A percentile compares a stretch with the other conserved stretches of the same genome.
Evolutionary conservation across 768 basidiomycete species (phyloP).

Genomic region (Lactarius pseudohatsudake): DNA sequence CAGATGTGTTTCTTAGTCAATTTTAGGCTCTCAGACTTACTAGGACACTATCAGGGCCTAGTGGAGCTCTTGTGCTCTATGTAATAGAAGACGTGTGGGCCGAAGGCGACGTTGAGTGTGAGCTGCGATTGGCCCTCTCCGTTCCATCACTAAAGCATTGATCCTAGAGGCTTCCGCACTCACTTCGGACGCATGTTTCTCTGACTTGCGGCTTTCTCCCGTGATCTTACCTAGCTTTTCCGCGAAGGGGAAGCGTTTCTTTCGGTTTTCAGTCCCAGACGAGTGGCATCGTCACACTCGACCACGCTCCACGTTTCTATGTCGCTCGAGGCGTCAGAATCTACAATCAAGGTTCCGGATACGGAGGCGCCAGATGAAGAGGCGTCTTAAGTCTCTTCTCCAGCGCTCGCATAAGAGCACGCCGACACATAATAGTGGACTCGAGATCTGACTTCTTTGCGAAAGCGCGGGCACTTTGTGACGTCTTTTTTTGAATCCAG

Average conservation of each 20-base stretch:
- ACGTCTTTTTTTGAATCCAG: too few species aligned
- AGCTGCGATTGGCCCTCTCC: conserved; percentile 30
- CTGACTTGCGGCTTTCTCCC: conserved; percentile 41
- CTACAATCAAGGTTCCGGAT: conserved; percentile 49
- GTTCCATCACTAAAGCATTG: neutral
- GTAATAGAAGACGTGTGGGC: conserved; percentile 65
- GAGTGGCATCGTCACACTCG: conserved; percentile 67
- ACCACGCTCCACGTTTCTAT: conserved; percentile 47
- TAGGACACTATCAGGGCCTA: conserved; percentile 65
- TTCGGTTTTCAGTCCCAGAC: conserved; percentile 71
- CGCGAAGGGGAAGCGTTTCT: conserved; percentile 43
- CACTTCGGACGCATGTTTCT: conserved; percentile 44
- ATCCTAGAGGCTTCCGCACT: conserved; percentile 46
- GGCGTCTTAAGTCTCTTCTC: conserved; percentile 23
- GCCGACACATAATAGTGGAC: too few species aligned
- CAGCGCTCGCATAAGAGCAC: neutral
- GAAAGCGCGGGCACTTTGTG: too few species aligned
- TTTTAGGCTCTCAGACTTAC: conserved; percentile 68
- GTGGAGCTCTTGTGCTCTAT: conserved; percentile 72
- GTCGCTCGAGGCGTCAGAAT: conserved; percentile 51
- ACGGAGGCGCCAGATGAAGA: conserved; percentile 52
- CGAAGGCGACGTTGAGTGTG: conserved; percentile 55
- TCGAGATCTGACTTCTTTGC: too few species aligned
- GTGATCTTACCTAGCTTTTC: conserved; percentile 42
- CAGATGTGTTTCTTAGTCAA: conserved; percentile 41